Conservation (phyloP, 164 flowering plant species). For the Nelumbo lutea region DNA sequence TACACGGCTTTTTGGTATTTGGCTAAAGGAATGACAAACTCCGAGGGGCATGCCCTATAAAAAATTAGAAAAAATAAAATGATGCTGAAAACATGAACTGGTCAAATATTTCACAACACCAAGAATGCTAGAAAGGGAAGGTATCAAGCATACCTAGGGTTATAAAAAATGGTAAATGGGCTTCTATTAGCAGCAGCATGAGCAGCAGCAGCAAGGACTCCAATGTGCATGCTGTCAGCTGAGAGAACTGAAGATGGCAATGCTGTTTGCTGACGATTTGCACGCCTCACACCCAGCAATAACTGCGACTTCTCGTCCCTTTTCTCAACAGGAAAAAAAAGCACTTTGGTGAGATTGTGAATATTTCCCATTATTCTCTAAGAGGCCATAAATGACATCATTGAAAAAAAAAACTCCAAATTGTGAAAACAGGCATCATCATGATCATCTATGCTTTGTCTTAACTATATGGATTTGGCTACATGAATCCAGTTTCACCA, state of each 20-base stretch:
- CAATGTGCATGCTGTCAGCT: slow-evolving; percentile 99
- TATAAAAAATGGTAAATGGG: slow-evolving; percentile 85
- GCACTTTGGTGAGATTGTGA: not conserved
- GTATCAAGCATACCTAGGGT: slow-evolving; percentile 59
- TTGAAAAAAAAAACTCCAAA: not conserved
- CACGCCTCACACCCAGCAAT: slow-evolving; percentile 85
- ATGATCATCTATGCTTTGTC: no score
- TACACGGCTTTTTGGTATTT: slow-evolving; percentile 70
- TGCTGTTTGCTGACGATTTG: slow-evolving; percentile 81
- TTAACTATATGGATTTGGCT: no score
- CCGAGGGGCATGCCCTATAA: slow-evolving; percentile 86
- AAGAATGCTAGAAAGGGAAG: not conserved
- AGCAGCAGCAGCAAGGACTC: slow-evolving; percentile 99
- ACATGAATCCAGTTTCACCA: no score
- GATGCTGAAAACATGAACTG: slow-evolving; percentile 3
- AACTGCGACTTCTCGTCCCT: slow-evolving; percentile 95
- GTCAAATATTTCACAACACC: not conserved
- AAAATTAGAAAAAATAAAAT: slow-evolving; percentile 1
- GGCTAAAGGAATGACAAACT: slow-evolving; percentile 75
- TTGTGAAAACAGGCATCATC: no score
- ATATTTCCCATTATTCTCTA: not conserved
- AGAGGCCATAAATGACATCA: not conserved
- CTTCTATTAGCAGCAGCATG: slow-evolving; percentile 93
- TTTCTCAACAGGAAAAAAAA: not conserved
- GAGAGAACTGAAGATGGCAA: slow-evolving; percentile 94